These are phyloP conservation scores for Rhododendron mucronatum DNA, from an alignment of 148 eudicot genomes.

Conservation along the genomic window DNA sequence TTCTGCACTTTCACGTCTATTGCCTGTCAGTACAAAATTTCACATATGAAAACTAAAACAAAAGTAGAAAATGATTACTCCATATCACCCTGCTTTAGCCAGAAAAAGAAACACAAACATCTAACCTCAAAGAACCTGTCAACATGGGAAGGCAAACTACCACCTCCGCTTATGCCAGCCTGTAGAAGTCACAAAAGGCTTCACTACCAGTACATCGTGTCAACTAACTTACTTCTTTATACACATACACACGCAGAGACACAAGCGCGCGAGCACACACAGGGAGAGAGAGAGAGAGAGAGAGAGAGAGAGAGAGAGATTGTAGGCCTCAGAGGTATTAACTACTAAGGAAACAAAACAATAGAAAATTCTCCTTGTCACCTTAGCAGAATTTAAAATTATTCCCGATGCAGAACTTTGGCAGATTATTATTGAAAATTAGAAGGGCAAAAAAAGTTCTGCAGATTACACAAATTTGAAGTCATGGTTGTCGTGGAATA, in stretches of 20 bases:
- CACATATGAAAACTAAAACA: background rate
- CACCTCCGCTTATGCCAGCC: conserved; percentile 98
- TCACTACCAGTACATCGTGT: background rate
- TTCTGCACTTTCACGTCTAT: conserved; percentile 69
- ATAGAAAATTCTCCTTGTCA: background rate
- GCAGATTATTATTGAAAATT: background rate
- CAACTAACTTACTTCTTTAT: background rate
- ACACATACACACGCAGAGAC: background rate
- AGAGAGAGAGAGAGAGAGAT: background rate
- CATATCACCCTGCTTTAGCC: background rate
- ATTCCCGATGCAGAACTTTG: background rate
- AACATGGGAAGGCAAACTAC: conserved; percentile 76
- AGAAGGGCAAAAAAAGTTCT: background rate
- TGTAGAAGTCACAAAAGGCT: conserved; percentile 27
- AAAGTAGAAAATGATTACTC: conserved; percentile 4
- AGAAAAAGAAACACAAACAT: conserved; percentile 13
- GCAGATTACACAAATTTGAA: background rate
- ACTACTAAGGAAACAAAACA: background rate
- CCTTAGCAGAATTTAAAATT: background rate
- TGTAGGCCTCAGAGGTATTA: background rate
- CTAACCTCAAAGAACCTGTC: conserved; percentile 93
- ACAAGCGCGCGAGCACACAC: too few species aligned
- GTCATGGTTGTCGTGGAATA: background rate
- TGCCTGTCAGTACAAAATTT: conserved; percentile 45
- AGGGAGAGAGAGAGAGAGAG: background rate